Percentiles rank a stretch among this genome's conserved stretches.
Evolutionary conservation across 768 basidiomycete genomes (phyloP).

Genomic region (Plicaturopsis crispa): DNA sequence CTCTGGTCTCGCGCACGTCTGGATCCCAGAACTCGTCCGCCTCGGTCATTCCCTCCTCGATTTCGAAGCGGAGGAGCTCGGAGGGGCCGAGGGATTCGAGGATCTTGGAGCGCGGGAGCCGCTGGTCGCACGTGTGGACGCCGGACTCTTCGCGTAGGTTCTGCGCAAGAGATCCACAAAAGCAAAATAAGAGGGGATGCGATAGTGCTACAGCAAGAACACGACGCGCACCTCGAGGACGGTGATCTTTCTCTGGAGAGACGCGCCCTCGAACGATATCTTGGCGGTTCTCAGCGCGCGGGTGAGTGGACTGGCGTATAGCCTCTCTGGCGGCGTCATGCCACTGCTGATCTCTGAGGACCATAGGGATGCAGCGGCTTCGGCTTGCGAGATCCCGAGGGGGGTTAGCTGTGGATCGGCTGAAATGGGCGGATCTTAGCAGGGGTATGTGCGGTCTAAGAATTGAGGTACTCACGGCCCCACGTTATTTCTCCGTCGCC

Average conservation of each 20-base stretch:
- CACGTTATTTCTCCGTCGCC: slow-evolving; percentile 61
- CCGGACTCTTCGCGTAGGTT: slow-evolving; percentile 62
- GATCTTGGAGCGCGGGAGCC: slow-evolving; percentile 44
- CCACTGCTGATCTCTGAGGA: slow-evolving; percentile 27
- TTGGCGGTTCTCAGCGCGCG: slow-evolving; percentile 52
- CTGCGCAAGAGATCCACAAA: slow-evolving; percentile 23
- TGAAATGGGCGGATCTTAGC: slow-evolving; percentile 13
- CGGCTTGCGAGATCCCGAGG: slow-evolving; percentile 50
- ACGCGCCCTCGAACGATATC: slow-evolving; percentile 41
- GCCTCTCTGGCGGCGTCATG: slow-evolving; percentile 45
- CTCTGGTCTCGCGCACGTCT: slow-evolving; percentile 43
- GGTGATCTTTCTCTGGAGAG: slow-evolving; percentile 22
- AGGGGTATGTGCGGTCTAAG: neutral
- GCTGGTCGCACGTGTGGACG: slow-evolving; percentile 65
- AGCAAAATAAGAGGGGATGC: neutral
- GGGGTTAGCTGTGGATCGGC: slow-evolving; percentile 63
- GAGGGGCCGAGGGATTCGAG: no score
- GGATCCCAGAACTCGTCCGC: slow-evolving; percentile 55
- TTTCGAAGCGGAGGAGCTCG: slow-evolving; percentile 41
- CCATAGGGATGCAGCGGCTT: slow-evolving; percentile 38
- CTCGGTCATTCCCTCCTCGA: slow-evolving; percentile 55
- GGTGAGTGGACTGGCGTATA: slow-evolving; percentile 59
- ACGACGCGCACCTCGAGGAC: slow-evolving; percentile 46
- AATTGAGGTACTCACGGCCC: slow-evolving; percentile 51
- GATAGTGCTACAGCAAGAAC: neutral